Base-by-base conservation (phyloP, 257 asterid genomes). In the Solanum virginianum region DNA sequence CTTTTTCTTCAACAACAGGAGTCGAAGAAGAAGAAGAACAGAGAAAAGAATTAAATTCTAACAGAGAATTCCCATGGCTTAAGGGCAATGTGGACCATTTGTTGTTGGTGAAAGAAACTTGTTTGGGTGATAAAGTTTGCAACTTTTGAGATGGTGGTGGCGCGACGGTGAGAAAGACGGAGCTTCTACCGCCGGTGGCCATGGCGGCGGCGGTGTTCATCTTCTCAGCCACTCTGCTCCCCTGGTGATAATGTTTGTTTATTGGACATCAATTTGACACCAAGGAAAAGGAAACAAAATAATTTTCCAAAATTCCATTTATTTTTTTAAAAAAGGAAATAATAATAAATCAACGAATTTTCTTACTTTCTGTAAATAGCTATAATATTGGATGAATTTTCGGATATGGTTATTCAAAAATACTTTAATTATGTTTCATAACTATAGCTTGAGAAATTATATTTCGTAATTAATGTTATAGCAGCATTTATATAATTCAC, bases 1-100 rank as follows among this genome's bases (percentile, higher is more conserved):
- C 85, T 18, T 55, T 72, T 47, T 84, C 90, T 49, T 80, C 88
- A 55, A 88, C 86, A 22, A 84, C 87, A 24, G 92, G 87, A 80
- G 91, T 85, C 65, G 93, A 90, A 36, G 97, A 89, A 36, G 97
- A 89, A 36, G 36, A 32, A 81, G 89, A 87, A 51, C 69, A 88
- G 12, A 79, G 81, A 36, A 16, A 36, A 0, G 41, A 36, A 36
- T 36, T 36, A 5, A 36, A 36, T 36, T 5, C 7, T 36, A 36
- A 36, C 41, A 36, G 41, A 36, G 41, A 36, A 36, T 5, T 36
- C 41, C 41, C 41, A 36, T 36, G 41, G 41, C 41, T 36, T 36
- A 36, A 69, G 55, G 88, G 77, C n/a, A 82, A 63, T 51, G 47
- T 77, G 66, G 49, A 20, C 77, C 86, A 85, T 43, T 83, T 91